Percentiles rank a stretch among this genome's conserved stretches.
phyloP scores from a whole-genome alignment of 2,329 filamentous ascomycete species.

The Exophiala viscosa region DNA sequence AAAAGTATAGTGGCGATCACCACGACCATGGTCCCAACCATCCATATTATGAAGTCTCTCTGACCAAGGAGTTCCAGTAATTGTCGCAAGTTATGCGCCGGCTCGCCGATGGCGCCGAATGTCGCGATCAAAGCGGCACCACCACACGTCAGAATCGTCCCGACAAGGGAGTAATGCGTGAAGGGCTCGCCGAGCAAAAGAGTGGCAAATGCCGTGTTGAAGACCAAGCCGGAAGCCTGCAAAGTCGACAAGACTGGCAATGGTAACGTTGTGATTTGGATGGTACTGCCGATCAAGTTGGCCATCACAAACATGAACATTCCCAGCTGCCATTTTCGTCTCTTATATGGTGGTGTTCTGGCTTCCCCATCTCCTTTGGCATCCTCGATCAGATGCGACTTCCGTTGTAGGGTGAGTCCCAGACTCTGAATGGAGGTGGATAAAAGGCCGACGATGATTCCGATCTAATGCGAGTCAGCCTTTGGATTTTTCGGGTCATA shows the following conservation, averaged over 20 bases:
- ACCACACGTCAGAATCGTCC: slow-evolving; percentile 79
- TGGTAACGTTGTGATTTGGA: slow-evolving; percentile 94
- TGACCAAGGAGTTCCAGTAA: slow-evolving; percentile 71
- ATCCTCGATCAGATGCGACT: slow-evolving; percentile 97
- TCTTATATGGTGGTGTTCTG: slow-evolving; percentile 79
- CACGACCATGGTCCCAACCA: slow-evolving; percentile 71
- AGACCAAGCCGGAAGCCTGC: slow-evolving; percentile 92
- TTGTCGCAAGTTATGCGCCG: slow-evolving; percentile 81
- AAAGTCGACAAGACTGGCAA: slow-evolving; percentile 91
- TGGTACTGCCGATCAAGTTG: slow-evolving; percentile 89
- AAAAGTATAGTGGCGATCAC: slow-evolving; percentile 65
- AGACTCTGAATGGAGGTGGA: slow-evolving; percentile 94
- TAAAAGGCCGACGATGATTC: slow-evolving; percentile 85
- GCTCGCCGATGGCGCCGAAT: slow-evolving; percentile 90
- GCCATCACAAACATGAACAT: slow-evolving; percentile 97
- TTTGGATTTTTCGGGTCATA: neutral
- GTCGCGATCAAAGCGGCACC: slow-evolving; percentile 90
- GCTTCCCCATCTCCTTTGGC: slow-evolving; percentile 77
- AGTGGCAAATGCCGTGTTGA: slow-evolving; percentile 97
- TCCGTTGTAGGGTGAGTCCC: slow-evolving; percentile 91
- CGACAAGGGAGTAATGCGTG: slow-evolving; percentile 85
- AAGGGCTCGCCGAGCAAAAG: slow-evolving; percentile 90
- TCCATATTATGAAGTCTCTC: slow-evolving; percentile 80
- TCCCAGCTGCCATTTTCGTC: slow-evolving; percentile 88
- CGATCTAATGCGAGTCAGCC: slow-evolving; percentile 59